Evolutionary conservation across 192 early-diverging fungal species (phyloP).

Genomic region (Linnemannia elongata): DNA sequence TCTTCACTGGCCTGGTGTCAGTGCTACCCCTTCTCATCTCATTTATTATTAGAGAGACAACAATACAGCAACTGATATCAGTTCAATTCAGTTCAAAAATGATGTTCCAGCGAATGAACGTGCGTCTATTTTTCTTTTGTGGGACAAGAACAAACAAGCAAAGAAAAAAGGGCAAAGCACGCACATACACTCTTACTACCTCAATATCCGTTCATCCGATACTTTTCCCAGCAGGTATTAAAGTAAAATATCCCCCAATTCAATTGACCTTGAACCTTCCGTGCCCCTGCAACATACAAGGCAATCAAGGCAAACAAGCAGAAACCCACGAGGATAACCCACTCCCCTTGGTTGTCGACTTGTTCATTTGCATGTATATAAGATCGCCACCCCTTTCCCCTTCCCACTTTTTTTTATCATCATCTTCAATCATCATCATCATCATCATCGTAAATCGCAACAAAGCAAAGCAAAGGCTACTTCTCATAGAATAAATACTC

Average conservation of each 20-base stretch:
- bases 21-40: neutral
- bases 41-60: neutral
- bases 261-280: neutral
- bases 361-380: constrained; percentile 21
- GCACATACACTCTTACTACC: neutral
- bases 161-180: neutral
- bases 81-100: neutral
- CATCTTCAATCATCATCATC: neutral
- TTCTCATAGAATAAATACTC: constrained; percentile 1
- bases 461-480: neutral
- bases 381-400: constrained; percentile 3
- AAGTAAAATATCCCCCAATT: neutral
- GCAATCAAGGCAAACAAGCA: too few species aligned
- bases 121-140: constrained; percentile 8
- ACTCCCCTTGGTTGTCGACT: neutral
- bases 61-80: neutral
- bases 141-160: neutral
- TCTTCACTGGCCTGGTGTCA: neutral
- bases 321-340: neutral
- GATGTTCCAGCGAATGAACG: constrained; percentile 12
- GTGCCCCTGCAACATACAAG: neutral
- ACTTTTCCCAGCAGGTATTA: neutral
- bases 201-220: neutral
- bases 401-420: constrained; percentile 17
- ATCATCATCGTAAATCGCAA: neutral